phyloP scores from a whole-genome alignment of 257 asterid genomes.

The Leonotis leonurus region DNA sequence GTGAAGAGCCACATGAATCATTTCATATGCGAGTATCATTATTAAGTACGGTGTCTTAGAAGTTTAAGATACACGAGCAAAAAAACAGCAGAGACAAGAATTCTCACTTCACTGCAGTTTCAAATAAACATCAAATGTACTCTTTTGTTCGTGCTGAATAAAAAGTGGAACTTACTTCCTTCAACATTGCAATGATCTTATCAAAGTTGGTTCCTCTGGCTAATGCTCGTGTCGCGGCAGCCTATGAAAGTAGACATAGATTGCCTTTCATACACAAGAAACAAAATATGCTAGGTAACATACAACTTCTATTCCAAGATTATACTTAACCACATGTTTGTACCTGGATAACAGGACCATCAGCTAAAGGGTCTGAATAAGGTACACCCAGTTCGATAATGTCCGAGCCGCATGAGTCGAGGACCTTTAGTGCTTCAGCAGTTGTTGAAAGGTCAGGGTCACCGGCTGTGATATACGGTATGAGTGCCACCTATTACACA shows the following conservation, averaged over 20 bases:
- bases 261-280: no score
- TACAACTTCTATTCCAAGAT: neutral
- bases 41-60: neutral
- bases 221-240: constrained; percentile 76
- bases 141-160: neutral
- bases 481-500: constrained; percentile 67
- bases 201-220: constrained; percentile 65
- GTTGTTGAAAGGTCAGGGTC: constrained; percentile 86
- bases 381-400: constrained; percentile 87
- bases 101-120: neutral
- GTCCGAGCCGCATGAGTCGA: constrained; percentile 86
- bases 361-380: constrained; percentile 95
- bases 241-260: constrained; percentile 35
- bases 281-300: neutral
- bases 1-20: no score
- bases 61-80: neutral
- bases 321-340: neutral
- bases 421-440: constrained; percentile 71
- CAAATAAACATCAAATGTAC: neutral
- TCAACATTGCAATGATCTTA: constrained; percentile 67
- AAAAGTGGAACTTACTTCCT: constrained; percentile 44
- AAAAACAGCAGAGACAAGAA: neutral
- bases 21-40: neutral
- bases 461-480: constrained; percentile 85
- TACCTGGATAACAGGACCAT: constrained; percentile 96